These are phyloP conservation scores for Lachnellula willkommii DNA, from an alignment of 2,329 filamentous ascomycete genomes.

Conservation along the genomic window DNA sequence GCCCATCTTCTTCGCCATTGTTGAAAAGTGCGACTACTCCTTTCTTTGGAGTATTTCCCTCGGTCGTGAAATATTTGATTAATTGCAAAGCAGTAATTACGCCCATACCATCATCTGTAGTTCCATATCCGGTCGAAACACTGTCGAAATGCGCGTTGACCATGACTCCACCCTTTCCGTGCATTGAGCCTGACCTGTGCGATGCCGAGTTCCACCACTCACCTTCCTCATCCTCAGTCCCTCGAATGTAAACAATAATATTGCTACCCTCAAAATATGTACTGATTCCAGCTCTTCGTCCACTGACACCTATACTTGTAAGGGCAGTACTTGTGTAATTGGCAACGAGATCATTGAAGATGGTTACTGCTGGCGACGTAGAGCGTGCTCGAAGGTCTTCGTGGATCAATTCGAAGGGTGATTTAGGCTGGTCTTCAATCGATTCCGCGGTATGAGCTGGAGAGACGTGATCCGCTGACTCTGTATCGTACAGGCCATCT, in stretches of 20 bases:
- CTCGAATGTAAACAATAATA: constrained; percentile 85
- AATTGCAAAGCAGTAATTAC: constrained; percentile 83
- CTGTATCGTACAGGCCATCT: not conserved
- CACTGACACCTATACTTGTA: constrained; percentile 32
- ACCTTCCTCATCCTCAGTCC: constrained; percentile 65
- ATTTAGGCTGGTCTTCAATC: not conserved
- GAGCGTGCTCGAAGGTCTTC: constrained; percentile 13
- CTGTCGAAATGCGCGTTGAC: constrained; percentile 91
- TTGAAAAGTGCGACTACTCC: constrained; percentile 85
- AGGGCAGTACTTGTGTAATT: constrained; percentile 67
- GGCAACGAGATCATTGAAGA: constrained; percentile 74
- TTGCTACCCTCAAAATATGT: constrained; percentile 93
- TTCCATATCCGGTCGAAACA: constrained; percentile 85
- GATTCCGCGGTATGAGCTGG: not conserved
- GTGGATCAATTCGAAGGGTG: constrained; percentile 3
- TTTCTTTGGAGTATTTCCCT: constrained; percentile 65
- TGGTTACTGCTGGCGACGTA: constrained; percentile 44
- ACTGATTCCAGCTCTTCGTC: constrained; percentile 35
- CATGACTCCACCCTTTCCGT: constrained; percentile 69
- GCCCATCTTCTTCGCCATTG: constrained; percentile 90
- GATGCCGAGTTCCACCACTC: constrained; percentile 62
- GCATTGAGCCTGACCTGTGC: constrained; percentile 39
- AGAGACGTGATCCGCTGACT: not conserved
- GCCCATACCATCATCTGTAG: constrained; percentile 89
- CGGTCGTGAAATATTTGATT: constrained; percentile 75